phyloP scores from a whole-genome alignment of 179 eudicot species.

The Gypsophila paniculata region DNA sequence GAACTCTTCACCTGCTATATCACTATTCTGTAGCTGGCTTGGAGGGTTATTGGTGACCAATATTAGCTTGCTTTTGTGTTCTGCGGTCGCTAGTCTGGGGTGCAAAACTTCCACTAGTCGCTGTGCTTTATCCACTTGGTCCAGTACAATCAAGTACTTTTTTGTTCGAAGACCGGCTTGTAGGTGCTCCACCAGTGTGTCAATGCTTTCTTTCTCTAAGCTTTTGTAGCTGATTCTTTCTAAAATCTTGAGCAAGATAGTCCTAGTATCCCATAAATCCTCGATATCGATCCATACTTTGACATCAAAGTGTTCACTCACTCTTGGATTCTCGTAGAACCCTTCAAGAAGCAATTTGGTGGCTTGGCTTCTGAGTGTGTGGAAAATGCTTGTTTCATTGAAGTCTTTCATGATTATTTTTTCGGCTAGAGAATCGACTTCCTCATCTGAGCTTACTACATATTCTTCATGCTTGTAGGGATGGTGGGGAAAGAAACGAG shows the following conservation, averaged over 20 bases:
- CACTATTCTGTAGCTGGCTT: constrained; percentile 8
- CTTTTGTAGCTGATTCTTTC: background rate
- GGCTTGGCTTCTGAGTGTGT: background rate
- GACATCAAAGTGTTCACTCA: constrained; percentile 16
- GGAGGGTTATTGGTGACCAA: constrained; percentile 19
- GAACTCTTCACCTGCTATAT: constrained; percentile 16
- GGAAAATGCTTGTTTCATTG: constrained; percentile 16
- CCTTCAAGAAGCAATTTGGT: constrained; percentile 1
- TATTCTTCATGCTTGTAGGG: constrained; percentile 21
- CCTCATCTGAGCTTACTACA: constrained; percentile 14
- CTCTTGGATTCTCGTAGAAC: constrained; percentile 1
- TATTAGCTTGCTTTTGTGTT: constrained; percentile 18
- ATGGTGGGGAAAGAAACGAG: background rate
- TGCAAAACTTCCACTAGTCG: constrained; percentile 6
- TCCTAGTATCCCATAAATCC: constrained; percentile 4
- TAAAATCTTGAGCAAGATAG: constrained; percentile 6
- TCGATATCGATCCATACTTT: constrained; percentile 6
- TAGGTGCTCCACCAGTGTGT: constrained; percentile 9
- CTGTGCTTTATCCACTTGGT: constrained; percentile 16
- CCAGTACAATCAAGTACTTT: constrained; percentile 15
- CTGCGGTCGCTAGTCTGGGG: constrained; percentile 8
- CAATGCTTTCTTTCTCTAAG: constrained; percentile 6
- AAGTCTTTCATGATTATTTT: background rate
- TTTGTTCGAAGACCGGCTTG: background rate
- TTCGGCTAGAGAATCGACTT: constrained; percentile 11